A percentile compares a stretch with the other conserved stretches of the same genome.
These are phyloP conservation scores for Acanthamoeba castellanii DNA, from an alignment of 208 protist genomes.

Conservation along the genomic window DNA sequence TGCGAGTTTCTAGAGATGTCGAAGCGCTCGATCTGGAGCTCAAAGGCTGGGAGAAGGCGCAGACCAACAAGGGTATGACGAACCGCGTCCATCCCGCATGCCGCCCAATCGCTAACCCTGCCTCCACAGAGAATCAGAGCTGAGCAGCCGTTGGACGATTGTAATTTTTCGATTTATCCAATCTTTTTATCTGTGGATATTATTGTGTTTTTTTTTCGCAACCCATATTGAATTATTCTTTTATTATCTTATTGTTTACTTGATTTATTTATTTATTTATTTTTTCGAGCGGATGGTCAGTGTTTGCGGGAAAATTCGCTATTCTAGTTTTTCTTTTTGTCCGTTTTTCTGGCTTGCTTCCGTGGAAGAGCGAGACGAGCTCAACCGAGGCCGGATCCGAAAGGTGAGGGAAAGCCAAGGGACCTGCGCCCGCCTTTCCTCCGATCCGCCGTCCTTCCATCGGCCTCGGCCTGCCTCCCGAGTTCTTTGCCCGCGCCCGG, in stretches of 20 bases:
- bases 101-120: too few relatives aligned
- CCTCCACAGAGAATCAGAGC: too few relatives aligned
- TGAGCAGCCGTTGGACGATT: too few relatives aligned
- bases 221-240: too few relatives aligned
- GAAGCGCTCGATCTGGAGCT: constrained; percentile 52
- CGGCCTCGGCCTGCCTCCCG: background rate
- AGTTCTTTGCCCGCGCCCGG: background rate
- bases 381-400: background rate
- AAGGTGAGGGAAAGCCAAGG: background rate
- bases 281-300: too few relatives aligned
- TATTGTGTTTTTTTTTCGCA: too few relatives aligned
- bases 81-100: too few relatives aligned
- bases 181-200: too few relatives aligned
- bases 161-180: too few relatives aligned
- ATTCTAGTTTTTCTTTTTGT: background rate
- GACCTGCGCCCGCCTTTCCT: background rate
- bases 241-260: too few relatives aligned
- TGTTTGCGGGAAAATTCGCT: too few relatives aligned
- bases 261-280: too few relatives aligned
- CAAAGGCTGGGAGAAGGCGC: constrained; percentile 32
- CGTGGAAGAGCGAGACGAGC: background rate
- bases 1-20: constrained; percentile 44
- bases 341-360: background rate
- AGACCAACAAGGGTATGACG: background rate
- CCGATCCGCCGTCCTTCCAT: background rate